Conservation (phyloP, 495 filamentous ascomycete genomes). For the Hypoxylon subgilvum region DNA sequence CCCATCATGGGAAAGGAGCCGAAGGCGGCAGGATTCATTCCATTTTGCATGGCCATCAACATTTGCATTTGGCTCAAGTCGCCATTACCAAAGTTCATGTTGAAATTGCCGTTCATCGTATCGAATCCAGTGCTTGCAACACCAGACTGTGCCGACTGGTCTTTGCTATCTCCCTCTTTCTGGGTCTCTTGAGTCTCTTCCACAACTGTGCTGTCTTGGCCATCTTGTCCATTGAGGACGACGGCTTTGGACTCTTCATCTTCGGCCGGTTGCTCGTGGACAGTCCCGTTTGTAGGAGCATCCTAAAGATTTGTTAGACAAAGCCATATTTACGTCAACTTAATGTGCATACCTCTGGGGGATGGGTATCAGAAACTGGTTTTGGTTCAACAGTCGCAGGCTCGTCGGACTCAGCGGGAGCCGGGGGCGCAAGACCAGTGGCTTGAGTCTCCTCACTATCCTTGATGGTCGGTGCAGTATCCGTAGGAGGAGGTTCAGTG, state of each 20-base stretch:
- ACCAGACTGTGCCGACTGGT: slow-evolving; percentile 42
- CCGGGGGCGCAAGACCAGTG: slow-evolving; percentile 5
- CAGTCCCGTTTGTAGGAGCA: slow-evolving; percentile 8
- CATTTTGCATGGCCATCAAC: slow-evolving; percentile 75
- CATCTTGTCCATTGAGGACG: slow-evolving; percentile 32
- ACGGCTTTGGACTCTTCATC: slow-evolving; percentile 28
- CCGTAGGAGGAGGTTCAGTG: slow-evolving; percentile 24
- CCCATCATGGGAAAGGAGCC: slow-evolving; percentile 82
- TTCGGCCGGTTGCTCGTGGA: slow-evolving; percentile 33
- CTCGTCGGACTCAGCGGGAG: slow-evolving; percentile 18
- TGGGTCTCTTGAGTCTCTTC: slow-evolving; percentile 42
- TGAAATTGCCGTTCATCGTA: slow-evolving; percentile 60
- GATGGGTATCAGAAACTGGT: slow-evolving; percentile 10
- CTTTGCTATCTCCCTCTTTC: slow-evolving; percentile 42
- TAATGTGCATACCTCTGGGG: slow-evolving; percentile 21
- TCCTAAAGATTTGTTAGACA: slow-evolving; percentile 19
- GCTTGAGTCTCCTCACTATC: slow-evolving; percentile 12
- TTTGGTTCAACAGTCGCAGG: slow-evolving; percentile 3
- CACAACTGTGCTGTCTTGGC: slow-evolving; percentile 33
- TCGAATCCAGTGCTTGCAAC: slow-evolving; percentile 55
- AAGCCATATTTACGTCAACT: not conserved
- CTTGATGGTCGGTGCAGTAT: slow-evolving; percentile 14
- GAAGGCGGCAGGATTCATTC: slow-evolving; percentile 69
- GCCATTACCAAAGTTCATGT: slow-evolving; percentile 69
- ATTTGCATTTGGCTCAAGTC: slow-evolving; percentile 76